These are phyloP conservation scores for Grigorovia humatica DNA, from an alignment of 805 yeast genomes.

Conservation along the genomic window DNA sequence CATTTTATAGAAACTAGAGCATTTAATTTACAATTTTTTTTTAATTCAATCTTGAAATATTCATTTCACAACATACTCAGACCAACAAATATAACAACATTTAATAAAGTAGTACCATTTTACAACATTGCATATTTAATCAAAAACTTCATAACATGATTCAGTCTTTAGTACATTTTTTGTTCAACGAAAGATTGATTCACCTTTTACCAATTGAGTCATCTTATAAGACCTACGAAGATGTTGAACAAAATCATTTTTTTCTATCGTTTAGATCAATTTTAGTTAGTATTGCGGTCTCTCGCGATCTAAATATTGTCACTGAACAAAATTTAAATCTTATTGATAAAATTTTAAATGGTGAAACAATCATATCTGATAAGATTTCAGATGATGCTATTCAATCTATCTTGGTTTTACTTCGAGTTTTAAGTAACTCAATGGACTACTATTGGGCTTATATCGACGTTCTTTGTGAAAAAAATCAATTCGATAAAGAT, in stretches of 20 bases:
- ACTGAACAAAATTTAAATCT: slow-evolving; percentile 10
- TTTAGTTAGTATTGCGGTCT: slow-evolving; percentile 16
- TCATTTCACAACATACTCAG: neutral
- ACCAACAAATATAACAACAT: neutral
- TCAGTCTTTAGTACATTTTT: slow-evolving; percentile 10
- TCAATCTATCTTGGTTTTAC: slow-evolving; percentile 25
- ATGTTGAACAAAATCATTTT: slow-evolving; percentile 16
- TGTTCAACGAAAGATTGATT: slow-evolving; percentile 16
- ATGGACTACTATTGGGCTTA: slow-evolving; percentile 32
- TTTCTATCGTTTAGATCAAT: slow-evolving; percentile 19
- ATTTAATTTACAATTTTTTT: no score
- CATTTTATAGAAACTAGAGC: no score
- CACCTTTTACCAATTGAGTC: slow-evolving; percentile 22
- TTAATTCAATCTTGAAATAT: no score
- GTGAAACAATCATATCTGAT: slow-evolving; percentile 8
- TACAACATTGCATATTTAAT: neutral
- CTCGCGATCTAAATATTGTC: slow-evolving; percentile 13
- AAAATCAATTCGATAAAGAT: neutral
- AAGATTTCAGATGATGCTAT: slow-evolving; percentile 9
- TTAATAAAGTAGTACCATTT: neutral
- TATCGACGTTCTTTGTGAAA: slow-evolving; percentile 16
- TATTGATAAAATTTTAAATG: slow-evolving; percentile 14
- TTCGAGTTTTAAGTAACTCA: slow-evolving; percentile 34
- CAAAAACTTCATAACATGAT: neutral
- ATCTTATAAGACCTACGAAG: slow-evolving; percentile 10